phyloP scores from a whole-genome alignment of 2,329 filamentous ascomycete genomes.

The Aspergillus candidus region DNA sequence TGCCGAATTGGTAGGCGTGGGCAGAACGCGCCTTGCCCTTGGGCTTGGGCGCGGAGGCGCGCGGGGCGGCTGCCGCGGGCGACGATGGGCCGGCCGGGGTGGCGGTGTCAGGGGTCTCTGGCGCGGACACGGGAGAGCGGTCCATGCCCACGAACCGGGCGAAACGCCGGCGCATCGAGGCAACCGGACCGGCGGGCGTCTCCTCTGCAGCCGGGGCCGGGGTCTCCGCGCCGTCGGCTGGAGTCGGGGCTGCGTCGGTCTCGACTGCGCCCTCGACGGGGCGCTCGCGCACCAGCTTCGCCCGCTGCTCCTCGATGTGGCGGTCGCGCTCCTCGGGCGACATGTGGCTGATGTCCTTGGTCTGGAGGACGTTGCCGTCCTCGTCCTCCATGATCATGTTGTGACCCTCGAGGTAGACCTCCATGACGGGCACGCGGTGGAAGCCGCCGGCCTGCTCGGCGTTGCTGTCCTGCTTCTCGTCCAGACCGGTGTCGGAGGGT shows the following conservation, averaged over 20 bases:
- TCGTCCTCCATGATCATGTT: constrained; percentile 76
- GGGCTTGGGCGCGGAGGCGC: constrained; percentile 16
- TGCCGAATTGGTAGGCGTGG: constrained; percentile 62
- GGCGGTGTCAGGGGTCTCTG: too few species aligned
- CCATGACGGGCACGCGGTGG: constrained; percentile 42
- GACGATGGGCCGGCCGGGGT: too few species aligned
- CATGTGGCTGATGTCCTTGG: constrained; percentile 47
- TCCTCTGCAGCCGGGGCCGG: constrained; percentile 18
- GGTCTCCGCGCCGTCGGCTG: too few species aligned
- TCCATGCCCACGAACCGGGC: too few species aligned
- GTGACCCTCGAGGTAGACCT: constrained; percentile 75
- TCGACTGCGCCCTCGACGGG: constrained; percentile 39
- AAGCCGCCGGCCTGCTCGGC: constrained; percentile 25
- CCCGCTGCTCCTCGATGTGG: constrained; percentile 48
- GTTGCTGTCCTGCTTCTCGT: constrained; percentile 26
- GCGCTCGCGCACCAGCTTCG: constrained; percentile 49
- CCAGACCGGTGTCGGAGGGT: constrained; percentile 12
- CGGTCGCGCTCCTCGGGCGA: constrained; percentile 56
- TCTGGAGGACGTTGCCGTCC: constrained; percentile 76
- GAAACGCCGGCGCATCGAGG: too few species aligned
- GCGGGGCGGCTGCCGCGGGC: too few species aligned
- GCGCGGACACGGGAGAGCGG: too few species aligned
- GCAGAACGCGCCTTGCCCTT: constrained; percentile 48
- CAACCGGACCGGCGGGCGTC: constrained; percentile 24
- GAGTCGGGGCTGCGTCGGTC: too few species aligned